Percentiles rank a stretch among this genome's conserved stretches.
These are phyloP conservation scores for Gastrolobium bilobum DNA, from an alignment of 306 rosid genomes.

Conservation along the genomic window DNA sequence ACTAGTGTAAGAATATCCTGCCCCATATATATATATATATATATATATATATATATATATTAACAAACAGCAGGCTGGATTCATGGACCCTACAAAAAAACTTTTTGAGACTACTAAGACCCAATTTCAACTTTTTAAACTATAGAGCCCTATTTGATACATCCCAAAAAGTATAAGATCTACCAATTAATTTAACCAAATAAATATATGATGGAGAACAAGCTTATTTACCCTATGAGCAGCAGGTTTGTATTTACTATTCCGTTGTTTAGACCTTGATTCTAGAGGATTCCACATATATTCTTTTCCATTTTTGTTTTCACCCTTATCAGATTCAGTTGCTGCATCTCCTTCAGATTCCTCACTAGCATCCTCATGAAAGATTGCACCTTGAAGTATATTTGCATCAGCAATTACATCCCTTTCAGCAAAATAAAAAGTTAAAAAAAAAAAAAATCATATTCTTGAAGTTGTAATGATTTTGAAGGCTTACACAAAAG, in stretches of 20 bases:
- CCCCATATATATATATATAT: too few relatives aligned
- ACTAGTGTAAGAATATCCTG: too few relatives aligned
- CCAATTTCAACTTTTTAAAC: background rate
- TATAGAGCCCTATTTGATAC: conserved; percentile 11
- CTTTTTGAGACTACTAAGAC: background rate
- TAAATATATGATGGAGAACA: conserved; percentile 6
- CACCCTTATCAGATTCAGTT: conserved; percentile 57
- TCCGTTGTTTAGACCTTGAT: conserved; percentile 71
- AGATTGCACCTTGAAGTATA: conserved; percentile 98
- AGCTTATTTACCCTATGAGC: conserved; percentile 82
- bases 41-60: too few relatives aligned
- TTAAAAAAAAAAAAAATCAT: background rate
- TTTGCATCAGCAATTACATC: conserved; percentile 94
- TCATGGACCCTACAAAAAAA: conserved; percentile 22
- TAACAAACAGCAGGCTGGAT: conserved; percentile 13
- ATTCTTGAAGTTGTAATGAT: conserved; percentile 42
- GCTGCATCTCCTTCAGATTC: conserved; percentile 55
- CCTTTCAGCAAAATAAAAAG: conserved; percentile 65
- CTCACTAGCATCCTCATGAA: conserved; percentile 85
- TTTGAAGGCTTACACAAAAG: conserved; percentile 29
- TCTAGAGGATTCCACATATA: conserved; percentile 76
- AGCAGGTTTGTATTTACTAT: conserved; percentile 80
- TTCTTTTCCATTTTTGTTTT: conserved; percentile 70
- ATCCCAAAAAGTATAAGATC: conserved; percentile 1
- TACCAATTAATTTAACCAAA: conserved; percentile 19